Evolutionary conservation across 768 basidiomycete genomes (phyloP).

Genomic region (Hericium erinaceus): DNA sequence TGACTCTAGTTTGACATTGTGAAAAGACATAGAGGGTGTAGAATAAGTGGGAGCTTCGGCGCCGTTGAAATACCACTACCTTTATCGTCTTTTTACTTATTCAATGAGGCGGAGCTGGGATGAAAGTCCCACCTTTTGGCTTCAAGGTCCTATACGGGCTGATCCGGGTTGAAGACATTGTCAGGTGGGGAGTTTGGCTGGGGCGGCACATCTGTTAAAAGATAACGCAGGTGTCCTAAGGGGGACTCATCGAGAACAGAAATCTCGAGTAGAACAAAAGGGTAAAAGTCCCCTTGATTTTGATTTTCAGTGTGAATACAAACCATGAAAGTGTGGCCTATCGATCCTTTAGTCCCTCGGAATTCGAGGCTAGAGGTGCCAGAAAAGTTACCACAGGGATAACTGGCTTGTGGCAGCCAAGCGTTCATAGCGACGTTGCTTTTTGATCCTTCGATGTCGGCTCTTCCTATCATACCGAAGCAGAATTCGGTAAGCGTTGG

Average conservation of each 20-base stretch:
- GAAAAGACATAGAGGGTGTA: constrained; percentile 77
- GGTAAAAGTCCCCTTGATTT: constrained; percentile 76
- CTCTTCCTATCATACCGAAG: constrained; percentile 77
- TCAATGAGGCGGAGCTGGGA: constrained; percentile 48
- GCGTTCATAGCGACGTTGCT: constrained; percentile 79
- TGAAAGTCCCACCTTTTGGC: constrained; percentile 65
- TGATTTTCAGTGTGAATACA: constrained; percentile 77
- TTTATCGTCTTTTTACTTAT: constrained; percentile 76
- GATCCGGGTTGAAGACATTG: constrained; percentile 69
- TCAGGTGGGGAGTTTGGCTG: constrained; percentile 79
- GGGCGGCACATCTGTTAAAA: constrained; percentile 56
- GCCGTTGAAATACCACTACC: constrained; percentile 77
- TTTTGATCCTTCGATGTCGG: constrained; percentile 78
- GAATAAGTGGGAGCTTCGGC: constrained; percentile 75
- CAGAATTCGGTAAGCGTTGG: constrained; percentile 75
- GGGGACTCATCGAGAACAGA: constrained; percentile 73
- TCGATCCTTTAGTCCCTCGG: constrained; percentile 75
- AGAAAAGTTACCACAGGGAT: constrained; percentile 75
- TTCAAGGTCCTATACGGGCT: constrained; percentile 58
- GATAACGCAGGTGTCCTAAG: constrained; percentile 19
- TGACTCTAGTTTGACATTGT: constrained; percentile 84
- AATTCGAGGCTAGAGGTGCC: constrained; percentile 76
- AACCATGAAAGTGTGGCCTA: constrained; percentile 80
- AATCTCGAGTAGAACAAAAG: constrained; percentile 75
- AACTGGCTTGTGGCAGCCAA: constrained; percentile 78